Conservation (phyloP, 2,329 filamentous ascomycete species). For the Venturia effusa region DNA sequence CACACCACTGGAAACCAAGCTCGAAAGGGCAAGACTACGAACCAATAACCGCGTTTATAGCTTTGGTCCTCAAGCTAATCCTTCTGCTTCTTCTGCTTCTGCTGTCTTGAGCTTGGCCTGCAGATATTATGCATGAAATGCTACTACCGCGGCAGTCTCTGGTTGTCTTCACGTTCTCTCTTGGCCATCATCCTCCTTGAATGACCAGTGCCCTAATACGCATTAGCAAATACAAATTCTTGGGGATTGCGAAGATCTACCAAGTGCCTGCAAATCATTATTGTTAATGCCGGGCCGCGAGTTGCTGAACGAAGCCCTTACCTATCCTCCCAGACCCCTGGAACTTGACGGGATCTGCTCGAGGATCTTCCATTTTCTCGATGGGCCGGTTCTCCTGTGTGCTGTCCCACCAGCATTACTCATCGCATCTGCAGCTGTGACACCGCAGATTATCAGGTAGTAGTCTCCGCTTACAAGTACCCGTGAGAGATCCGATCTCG, state of each 20-base stretch:
- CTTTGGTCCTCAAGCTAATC: neutral
- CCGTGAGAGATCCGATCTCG: neutral
- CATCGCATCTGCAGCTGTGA: neutral
- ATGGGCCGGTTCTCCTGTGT: neutral
- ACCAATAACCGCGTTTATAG: neutral
- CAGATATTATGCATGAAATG: neutral
- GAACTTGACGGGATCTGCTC: neutral
- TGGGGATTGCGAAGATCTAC: neutral
- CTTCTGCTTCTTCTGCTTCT: no score
- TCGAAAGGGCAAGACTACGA: no score
- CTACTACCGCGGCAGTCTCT: neutral
- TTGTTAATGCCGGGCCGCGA: neutral
- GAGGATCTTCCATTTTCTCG: neutral
- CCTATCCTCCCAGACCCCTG: neutral
- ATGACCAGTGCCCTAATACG: neutral
- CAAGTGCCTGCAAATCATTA: neutral
- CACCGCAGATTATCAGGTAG: neutral
- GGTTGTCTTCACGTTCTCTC: no score
- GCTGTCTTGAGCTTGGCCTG: no score
- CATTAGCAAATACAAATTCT: neutral
- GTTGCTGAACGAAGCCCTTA: neutral
- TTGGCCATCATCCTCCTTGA: no score
- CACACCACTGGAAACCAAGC: no score
- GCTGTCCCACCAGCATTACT: neutral
- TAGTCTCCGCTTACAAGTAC: neutral